Evolutionary conservation across 495 filamentous ascomycete species (phyloP).

Genomic region (Cairneyella variabilis): DNA sequence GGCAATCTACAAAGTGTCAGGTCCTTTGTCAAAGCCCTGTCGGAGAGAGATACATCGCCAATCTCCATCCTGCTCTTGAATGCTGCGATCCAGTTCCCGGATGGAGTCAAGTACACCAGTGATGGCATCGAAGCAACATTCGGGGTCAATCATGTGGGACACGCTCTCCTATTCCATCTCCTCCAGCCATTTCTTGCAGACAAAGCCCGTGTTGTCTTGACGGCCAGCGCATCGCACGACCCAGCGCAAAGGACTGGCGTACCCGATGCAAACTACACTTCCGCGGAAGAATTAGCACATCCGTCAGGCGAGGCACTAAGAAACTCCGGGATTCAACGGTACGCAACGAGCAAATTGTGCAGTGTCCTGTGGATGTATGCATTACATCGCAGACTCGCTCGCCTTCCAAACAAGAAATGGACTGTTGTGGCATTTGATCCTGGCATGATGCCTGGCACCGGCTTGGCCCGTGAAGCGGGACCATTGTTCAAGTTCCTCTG

Average conservation of each 20-base stretch:
- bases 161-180: constrained; percentile 49
- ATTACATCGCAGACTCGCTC: constrained; percentile 29
- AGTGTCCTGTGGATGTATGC: constrained; percentile 38
- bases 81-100: constrained; percentile 40
- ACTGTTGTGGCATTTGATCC: constrained; percentile 40
- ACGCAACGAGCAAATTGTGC: constrained; percentile 21
- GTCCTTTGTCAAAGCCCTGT: too few relatives aligned
- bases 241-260: constrained; percentile 28
- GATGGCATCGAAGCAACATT: constrained; percentile 40
- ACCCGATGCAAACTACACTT: constrained; percentile 29
- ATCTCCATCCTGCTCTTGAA: constrained; percentile 42
- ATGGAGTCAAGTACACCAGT: constrained; percentile 26
- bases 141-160: constrained; percentile 33
- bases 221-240: constrained; percentile 32
- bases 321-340: constrained; percentile 28
- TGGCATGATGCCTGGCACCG: constrained; percentile 44
- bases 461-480: constrained; percentile 30
- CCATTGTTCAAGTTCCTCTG: constrained; percentile 23
- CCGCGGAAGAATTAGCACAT: constrained; percentile 32
- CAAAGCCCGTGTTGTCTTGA: constrained; percentile 42
- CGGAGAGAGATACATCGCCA: too few relatives aligned
- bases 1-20: too few relatives aligned
- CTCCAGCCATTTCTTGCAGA: constrained; percentile 41
- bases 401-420: constrained; percentile 19
- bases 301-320: constrained; percentile 22